Evolutionary conservation across 495 filamentous ascomycete genomes (phyloP).

Genomic region (Daldinia concentrica): DNA sequence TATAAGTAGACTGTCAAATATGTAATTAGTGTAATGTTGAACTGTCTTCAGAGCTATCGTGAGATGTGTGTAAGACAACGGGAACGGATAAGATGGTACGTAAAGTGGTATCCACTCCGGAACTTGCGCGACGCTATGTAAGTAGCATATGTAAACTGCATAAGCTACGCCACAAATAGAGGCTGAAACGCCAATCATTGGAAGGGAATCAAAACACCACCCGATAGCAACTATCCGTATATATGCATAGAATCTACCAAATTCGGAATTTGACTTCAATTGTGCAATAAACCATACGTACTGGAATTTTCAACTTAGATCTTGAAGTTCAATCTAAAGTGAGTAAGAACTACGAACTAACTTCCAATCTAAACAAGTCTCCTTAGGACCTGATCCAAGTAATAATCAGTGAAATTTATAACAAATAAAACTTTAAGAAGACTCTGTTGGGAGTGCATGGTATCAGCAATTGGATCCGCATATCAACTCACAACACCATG

Average conservation of each 20-base stretch:
- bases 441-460: not conserved
- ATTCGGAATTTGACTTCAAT: not conserved
- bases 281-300: slow-evolving; percentile 26
- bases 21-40: slow-evolving; percentile 22
- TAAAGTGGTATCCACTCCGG: slow-evolving; percentile 15
- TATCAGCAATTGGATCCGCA: slow-evolving; percentile 5
- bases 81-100: slow-evolving; percentile 17
- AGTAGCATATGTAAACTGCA: not conserved
- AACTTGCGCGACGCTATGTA: slow-evolving; percentile 6
- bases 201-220: not conserved
- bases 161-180: slow-evolving; percentile 28
- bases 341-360: not conserved
- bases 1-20: slow-evolving; percentile 4
- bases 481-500: slow-evolving; percentile 60
- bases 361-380: not conserved
- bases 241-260: not conserved
- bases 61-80: slow-evolving; percentile 30
- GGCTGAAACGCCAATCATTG: slow-evolving; percentile 14
- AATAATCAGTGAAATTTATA: not conserved
- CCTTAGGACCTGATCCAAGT: not conserved
- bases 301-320: slow-evolving; percentile 27
- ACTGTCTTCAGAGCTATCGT: slow-evolving; percentile 21
- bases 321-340: slow-evolving; percentile 14
- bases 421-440: not conserved
- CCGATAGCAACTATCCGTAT: not conserved